Conservation (phyloP, 139 green algal genomes). For the Parachlorella kessleri region DNA sequence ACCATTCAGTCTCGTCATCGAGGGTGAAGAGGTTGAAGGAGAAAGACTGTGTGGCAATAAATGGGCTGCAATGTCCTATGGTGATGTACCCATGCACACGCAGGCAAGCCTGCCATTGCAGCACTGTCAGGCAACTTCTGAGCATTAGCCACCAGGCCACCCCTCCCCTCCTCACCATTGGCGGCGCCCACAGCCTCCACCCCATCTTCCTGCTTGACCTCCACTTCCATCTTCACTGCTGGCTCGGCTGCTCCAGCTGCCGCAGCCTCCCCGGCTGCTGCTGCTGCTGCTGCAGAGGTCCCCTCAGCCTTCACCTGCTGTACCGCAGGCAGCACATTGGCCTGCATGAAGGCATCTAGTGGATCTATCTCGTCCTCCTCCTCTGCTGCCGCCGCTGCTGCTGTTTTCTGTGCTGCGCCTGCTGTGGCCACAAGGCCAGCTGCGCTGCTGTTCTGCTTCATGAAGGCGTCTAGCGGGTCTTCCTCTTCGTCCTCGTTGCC, state of each 20-base stretch:
- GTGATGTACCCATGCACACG: no score
- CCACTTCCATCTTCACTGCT: background rate
- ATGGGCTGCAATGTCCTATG: no score
- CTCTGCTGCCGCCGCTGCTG: slow-evolving; percentile 4
- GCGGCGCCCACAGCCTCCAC: no score
- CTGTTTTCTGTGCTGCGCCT: background rate
- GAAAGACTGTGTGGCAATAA: no score
- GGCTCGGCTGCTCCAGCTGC: slow-evolving; percentile 4
- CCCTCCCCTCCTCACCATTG: no score
- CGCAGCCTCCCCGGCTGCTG: background rate
- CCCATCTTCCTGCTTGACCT: background rate
- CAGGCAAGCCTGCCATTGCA: no score
- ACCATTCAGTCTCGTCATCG: no score
- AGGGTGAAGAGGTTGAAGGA: no score
- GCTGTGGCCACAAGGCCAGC: background rate
- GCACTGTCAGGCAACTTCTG: no score
- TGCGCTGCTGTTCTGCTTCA: slow-evolving; percentile 43
- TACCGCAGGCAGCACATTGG: slow-evolving; percentile 51
- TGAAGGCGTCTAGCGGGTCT: slow-evolving; percentile 95
- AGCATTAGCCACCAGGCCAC: no score
- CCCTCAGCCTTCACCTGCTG: slow-evolving; percentile 14
- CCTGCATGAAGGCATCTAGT: slow-evolving; percentile 95
- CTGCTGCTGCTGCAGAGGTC: slow-evolving; percentile 4
- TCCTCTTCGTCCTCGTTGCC: slow-evolving; percentile 61
- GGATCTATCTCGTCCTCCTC: slow-evolving; percentile 83